Evolutionary conservation across 805 yeast species (phyloP).

Genomic region (Candida anglica): DNA sequence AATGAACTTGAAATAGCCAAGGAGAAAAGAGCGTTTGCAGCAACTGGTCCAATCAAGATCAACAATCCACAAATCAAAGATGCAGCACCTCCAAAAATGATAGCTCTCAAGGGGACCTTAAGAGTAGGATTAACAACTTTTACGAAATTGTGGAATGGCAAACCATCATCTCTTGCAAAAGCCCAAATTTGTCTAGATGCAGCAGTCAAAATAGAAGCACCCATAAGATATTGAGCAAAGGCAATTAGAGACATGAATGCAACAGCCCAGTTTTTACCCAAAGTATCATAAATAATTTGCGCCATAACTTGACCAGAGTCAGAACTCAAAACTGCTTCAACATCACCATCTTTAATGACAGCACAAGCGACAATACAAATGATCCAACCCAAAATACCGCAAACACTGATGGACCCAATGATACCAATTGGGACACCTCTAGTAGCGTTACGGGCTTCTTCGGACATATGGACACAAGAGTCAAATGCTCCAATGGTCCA

Average conservation of each 20-base stretch:
- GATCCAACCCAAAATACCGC: constrained; percentile 21
- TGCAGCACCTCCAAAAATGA: constrained; percentile 27
- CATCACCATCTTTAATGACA: constrained; percentile 17
- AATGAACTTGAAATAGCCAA: constrained; percentile 39
- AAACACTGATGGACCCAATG: constrained; percentile 22
- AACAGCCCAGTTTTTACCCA: constrained; percentile 28
- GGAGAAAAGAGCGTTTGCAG: constrained; percentile 43
- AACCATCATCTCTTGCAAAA: constrained; percentile 28
- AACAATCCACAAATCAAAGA: constrained; percentile 36
- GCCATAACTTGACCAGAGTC: constrained; percentile 26
- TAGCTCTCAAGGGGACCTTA: constrained; percentile 25
- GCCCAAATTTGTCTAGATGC: constrained; percentile 27
- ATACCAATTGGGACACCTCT: constrained; percentile 26
- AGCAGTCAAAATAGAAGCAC: constrained; percentile 28
- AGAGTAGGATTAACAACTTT: constrained; percentile 20
- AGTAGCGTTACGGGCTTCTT: constrained; percentile 23
- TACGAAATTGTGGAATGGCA: constrained; percentile 22
- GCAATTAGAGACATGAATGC: constrained; percentile 25
- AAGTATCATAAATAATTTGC: constrained; percentile 23
- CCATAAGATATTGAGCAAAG: constrained; percentile 27
- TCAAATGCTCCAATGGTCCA: constrained; percentile 34
- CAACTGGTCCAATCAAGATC: constrained; percentile 36
- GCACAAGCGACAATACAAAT: constrained; percentile 19
- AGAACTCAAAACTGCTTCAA: constrained; percentile 16
- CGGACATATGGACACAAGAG: constrained; percentile 30